Conservation (phyloP, 441 rosid species). For the Gossypium laxum region DNA sequence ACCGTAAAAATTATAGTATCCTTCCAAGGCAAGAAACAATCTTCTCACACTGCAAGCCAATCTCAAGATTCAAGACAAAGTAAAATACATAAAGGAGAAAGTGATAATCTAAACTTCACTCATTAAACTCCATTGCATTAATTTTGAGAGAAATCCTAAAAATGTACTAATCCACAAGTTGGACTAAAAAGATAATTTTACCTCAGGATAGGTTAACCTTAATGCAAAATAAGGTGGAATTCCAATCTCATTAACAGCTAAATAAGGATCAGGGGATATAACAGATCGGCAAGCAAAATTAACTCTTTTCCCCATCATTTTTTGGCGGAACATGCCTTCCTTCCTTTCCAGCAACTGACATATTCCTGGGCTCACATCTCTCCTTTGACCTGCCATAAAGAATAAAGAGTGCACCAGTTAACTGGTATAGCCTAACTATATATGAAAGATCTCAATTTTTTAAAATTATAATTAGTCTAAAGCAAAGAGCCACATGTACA, state of each 20-base stretch:
- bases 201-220: conserved; percentile 96
- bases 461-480: not conserved
- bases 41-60: not conserved
- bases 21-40: not conserved
- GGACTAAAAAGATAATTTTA: conserved; percentile 15
- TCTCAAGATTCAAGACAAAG: not conserved
- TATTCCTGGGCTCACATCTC: conserved; percentile 57
- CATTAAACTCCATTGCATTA: conserved; percentile 3
- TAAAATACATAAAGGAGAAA: not conserved
- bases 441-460: not conserved
- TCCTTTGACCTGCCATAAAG: conserved; percentile 44
- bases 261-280: conserved; percentile 94
- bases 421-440: not conserved
- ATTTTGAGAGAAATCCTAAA: not conserved
- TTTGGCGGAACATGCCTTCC: conserved; percentile 94
- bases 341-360: conserved; percentile 92
- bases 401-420: conserved; percentile 8
- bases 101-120: not conserved
- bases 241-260: conserved; percentile 95
- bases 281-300: conserved; percentile 97
- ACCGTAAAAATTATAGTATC: not conserved
- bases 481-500: not conserved
- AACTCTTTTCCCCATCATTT: conserved; percentile 99
- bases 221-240: conserved; percentile 89
- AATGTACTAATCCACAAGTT: not conserved